Percentiles rank a stretch among this genome's conserved stretches.
phyloP scores from a whole-genome alignment of 192 early-diverging fungal genomes.

The Dispira simplex region DNA sequence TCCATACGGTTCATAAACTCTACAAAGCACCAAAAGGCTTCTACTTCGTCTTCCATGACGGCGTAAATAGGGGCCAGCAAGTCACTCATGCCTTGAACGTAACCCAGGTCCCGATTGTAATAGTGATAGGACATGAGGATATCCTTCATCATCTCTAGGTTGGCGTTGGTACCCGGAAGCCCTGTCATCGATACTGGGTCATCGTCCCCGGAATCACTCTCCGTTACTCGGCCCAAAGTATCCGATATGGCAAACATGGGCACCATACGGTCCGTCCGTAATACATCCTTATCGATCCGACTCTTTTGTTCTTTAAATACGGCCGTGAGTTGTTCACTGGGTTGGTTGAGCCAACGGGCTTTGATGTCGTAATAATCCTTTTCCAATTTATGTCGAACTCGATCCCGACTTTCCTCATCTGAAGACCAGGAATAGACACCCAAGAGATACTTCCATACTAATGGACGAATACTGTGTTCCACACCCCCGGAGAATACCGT shows the following conservation, averaged over 20 bases:
- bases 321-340: constrained; percentile 32
- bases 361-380: constrained; percentile 49
- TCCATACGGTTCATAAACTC: constrained; percentile 85
- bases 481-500: constrained; percentile 64
- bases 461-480: constrained; percentile 56
- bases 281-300: constrained; percentile 88
- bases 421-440: constrained; percentile 73
- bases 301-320: constrained; percentile 56
- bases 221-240: constrained; percentile 29
- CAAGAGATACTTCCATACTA: constrained; percentile 85
- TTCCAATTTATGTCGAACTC: constrained; percentile 33
- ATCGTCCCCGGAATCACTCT: constrained; percentile 1
- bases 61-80: constrained; percentile 79
- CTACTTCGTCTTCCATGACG: constrained; percentile 73
- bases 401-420: constrained; percentile 50
- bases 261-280: constrained; percentile 83
- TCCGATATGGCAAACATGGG: constrained; percentile 65
- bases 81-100: constrained; percentile 98
- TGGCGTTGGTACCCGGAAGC: constrained; percentile 44
- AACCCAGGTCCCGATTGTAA: constrained; percentile 56
- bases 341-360: constrained; percentile 43
- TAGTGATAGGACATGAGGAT: constrained; percentile 86
- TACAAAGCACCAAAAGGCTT: constrained; percentile 89
- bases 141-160: constrained; percentile 78
- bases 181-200: constrained; percentile 12